Base-by-base conservation (phyloP, 2,329 filamentous ascomycete genomes). In the Raffaelea deltoideospora region DNA sequence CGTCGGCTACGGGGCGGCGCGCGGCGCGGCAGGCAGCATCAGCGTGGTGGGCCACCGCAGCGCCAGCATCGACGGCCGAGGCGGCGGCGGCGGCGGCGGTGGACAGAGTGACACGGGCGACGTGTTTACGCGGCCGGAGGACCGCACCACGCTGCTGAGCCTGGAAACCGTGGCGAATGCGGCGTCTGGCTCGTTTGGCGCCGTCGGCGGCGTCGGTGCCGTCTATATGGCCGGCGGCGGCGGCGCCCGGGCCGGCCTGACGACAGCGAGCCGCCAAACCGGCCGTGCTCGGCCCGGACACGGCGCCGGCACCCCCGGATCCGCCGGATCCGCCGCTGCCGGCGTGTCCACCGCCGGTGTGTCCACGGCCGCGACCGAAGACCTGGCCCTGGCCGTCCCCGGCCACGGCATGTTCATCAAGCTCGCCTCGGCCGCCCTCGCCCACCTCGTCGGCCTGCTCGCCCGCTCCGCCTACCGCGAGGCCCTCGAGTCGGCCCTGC, bases 341-440 rank as follows among this genome's bases (percentile, higher is more conserved):
- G n/a, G n/a, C n/a, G n/a, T n/a, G n/a, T n/a, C n/a, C n/a, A n/a
- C n/a, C n/a, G n/a, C n/a, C n/a, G n/a, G n/a, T n/a, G n/a, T n/a
- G n/a, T n/a, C 2, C 6, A 22, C 31, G 18, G 39, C 17, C 9
- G 30, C 37, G 0, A 22, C 26, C 5, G 52, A 49, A 6, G 56
- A 57, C 31, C 61, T 70, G 51, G 67, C 65, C 38, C 62, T 85
- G 31, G 71, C 78, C 1, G 60, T 84, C 0, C 80, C 80, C 1
- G 69, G 71, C 19, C 76, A 75, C 24, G 80, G 80, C 2, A 57
- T 66, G 3, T 79, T 76, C 48, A 60, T 86, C 31, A 80, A 78
- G 52, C 62, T 86, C 3, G 60, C 78, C 0, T 63, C 69, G 17
- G 64, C 63, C 24, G 72, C 74, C 2, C 64, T 80, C 13, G 63